A percentile compares a stretch with the other conserved stretches of the same genome.
These are phyloP conservation scores for Talaromyces ruber DNA, from an alignment of 495 filamentous ascomycete species.

Conservation along the genomic window DNA sequence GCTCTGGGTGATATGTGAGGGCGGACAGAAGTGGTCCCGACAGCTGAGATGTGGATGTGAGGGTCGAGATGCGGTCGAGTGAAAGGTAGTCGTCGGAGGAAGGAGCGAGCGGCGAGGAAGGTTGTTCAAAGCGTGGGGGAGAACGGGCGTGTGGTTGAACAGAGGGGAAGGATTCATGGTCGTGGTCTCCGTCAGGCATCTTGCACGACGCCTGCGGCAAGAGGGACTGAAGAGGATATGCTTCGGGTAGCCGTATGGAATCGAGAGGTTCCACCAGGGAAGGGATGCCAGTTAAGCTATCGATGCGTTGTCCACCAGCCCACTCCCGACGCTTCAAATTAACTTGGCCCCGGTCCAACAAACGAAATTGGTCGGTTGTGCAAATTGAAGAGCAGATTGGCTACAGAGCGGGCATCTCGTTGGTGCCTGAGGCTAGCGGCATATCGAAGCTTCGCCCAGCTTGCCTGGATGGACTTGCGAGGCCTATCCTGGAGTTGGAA, in stretches of 20 bases:
- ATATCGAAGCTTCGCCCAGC: constrained; percentile 7
- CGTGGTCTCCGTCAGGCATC: constrained; percentile 38
- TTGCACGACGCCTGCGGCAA: constrained; percentile 35
- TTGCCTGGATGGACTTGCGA: not conserved
- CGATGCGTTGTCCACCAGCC: constrained; percentile 36
- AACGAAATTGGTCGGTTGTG: not conserved
- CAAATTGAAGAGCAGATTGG: constrained; percentile 5
- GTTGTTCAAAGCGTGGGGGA: constrained; percentile 11
- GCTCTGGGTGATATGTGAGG: constrained; percentile 18
- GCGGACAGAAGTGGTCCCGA: constrained; percentile 17
- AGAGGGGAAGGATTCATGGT: constrained; percentile 30
- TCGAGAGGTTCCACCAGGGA: constrained; percentile 9
- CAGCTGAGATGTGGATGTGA: constrained; percentile 13
- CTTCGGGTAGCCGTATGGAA: not conserved
- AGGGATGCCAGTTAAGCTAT: constrained; percentile 18
- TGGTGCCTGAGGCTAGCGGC: constrained; percentile 7
- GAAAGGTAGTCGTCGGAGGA: constrained; percentile 21
- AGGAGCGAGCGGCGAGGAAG: constrained; percentile 30
- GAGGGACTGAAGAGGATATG: constrained; percentile 6
- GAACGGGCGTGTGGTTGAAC: constrained; percentile 4
- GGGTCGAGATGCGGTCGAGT: constrained; percentile 12
- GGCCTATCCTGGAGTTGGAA: not conserved
- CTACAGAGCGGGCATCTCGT: constrained; percentile 9
- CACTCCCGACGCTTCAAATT: not conserved
- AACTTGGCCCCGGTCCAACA: not conserved